Evolutionary conservation across 345 rosid genomes (phyloP), one percentile per base, ranked within the genome.

Genomic region (Salix purpurea): DNA sequence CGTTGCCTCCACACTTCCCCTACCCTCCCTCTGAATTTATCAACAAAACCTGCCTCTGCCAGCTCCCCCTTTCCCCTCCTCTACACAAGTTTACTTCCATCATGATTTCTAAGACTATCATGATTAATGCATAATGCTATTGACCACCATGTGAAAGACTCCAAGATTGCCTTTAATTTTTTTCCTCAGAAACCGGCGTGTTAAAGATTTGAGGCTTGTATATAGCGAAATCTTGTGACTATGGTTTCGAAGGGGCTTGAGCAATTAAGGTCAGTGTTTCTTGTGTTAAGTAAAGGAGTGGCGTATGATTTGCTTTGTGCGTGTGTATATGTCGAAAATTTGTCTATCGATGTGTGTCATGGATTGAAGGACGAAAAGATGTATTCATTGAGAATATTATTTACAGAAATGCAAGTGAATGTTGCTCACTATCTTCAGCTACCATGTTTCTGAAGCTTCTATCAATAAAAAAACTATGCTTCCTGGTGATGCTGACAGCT

Each of bases 11-110:
- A 61, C 40, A 61, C 40, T 74, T 74, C 42, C 60, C 54, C 6
- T 72, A 60, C 50, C 58, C 65, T n/a, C 2, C 74, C 19, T 68
- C 12, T 40, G 44, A 74, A 40, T 64, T 74, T 36, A n/a, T 74
- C 18, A 44, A 30, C 61, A 69, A 44, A 74, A 46, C 76, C 56
- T 39, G 65, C 23, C 39, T 74, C 42, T 58, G 21, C 40, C 46
- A 69, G 19, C 26, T 2, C 76, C 54, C 42, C 1, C 39, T 6
- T 32, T 44, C 76, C 65, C 30, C 76, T n/a, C 69, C 21, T 24
- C 70, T 30, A 18, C 70, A 32, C 40, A 60, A 65, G 7, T 74
- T 62, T 13, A 64, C 76, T 24, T 64, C 40, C 56, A 74, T 21
- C 65, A 64, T 10, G 58, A 28, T 13, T 74, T 74, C 61, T 18